Evolutionary conservation across 345 rosid genomes (phyloP).

Genomic region (Anastatica hierochuntica): DNA sequence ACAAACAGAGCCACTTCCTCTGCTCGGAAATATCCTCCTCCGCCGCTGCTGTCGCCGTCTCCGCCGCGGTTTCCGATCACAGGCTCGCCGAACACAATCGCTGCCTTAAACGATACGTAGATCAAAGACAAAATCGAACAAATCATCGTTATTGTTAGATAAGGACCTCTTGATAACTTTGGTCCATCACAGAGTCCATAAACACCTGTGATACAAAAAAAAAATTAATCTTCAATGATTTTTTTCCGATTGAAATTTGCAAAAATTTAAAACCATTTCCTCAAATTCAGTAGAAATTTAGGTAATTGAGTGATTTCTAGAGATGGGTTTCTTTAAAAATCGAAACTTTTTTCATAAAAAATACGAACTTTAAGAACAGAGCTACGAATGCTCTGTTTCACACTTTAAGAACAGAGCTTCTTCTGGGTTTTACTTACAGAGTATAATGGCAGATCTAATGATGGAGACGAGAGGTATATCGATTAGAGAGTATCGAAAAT

Average conservation of each 20-base stretch:
- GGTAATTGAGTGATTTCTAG: background rate
- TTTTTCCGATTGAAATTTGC: background rate
- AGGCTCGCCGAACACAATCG: constrained; percentile 44
- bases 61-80: constrained; percentile 9
- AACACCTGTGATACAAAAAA: constrained; percentile 39
- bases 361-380: constrained; percentile 5
- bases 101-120: constrained; percentile 66
- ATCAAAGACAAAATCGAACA: constrained; percentile 64
- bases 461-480: constrained; percentile 81
- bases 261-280: background rate
- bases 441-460: constrained; percentile 68
- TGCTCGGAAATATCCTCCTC: constrained; percentile 33
- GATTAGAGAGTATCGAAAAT: constrained; percentile 65
- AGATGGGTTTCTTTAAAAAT: background rate
- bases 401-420: too few relatives aligned
- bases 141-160: constrained; percentile 53
- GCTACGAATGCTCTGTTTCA: background rate
- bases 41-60: too few relatives aligned
- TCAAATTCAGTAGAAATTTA: background rate
- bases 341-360: background rate
- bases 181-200: constrained; percentile 88
- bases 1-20: constrained; percentile 64
- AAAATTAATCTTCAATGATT: background rate
- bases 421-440: constrained; percentile 49
- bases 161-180: constrained; percentile 66